phyloP scores from a whole-genome alignment of 2,329 filamentous ascomycete species.

The Fusarium pseudonygamai region DNA sequence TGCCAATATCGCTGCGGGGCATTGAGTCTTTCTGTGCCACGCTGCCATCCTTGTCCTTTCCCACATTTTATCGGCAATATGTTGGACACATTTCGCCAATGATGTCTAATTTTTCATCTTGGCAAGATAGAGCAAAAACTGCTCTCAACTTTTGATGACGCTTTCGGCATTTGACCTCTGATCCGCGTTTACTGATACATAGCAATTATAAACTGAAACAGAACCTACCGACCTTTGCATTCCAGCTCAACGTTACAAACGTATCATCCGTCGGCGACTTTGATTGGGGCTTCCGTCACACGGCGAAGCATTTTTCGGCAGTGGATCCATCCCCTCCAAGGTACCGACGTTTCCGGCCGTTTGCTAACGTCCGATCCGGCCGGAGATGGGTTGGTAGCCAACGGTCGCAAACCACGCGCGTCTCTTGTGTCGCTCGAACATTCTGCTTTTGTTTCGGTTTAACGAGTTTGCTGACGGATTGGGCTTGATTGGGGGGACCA shows the following conservation, averaged over 20 bases:
- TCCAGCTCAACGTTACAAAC: not conserved
- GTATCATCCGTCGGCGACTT: conserved; percentile 6
- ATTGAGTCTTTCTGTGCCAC: conserved; percentile 26
- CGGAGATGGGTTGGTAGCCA: not conserved
- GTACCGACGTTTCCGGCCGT: conserved; percentile 42
- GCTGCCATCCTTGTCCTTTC: conserved; percentile 32
- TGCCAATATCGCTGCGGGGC: conserved; percentile 39
- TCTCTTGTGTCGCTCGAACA: conserved; percentile 8
- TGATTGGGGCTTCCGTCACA: conserved; percentile 8
- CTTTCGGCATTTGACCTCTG: not conserved
- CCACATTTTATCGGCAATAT: conserved; percentile 16
- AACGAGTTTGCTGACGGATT: conserved; percentile 25
- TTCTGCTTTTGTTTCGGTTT: conserved; percentile 26
- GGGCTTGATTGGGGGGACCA: conserved; percentile 1
- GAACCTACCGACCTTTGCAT: not conserved
- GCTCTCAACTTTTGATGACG: not conserved
- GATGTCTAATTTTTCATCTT: not conserved
- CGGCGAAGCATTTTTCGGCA: conserved; percentile 22
- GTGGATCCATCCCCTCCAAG: conserved; percentile 26
- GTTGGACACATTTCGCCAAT: conserved; percentile 7
- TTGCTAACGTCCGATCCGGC: conserved; percentile 25
- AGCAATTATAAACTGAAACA: not conserved
- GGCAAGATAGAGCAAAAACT: not conserved
- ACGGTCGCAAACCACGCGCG: conserved; percentile 6
- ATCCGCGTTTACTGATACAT: not conserved